phyloP scores from a whole-genome alignment of 345 rosid genomes.

The Microcos paniculata region DNA sequence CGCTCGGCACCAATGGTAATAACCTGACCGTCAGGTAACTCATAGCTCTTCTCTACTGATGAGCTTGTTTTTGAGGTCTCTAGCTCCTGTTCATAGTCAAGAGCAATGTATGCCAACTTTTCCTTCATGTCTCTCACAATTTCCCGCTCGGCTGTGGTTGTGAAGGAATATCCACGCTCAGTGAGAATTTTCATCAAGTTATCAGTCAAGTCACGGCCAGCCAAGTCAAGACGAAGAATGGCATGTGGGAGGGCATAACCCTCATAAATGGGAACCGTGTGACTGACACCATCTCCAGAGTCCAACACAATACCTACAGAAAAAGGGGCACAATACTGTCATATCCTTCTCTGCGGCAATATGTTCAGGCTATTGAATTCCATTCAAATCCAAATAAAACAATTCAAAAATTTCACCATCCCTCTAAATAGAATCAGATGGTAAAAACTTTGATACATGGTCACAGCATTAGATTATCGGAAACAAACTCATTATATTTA shows the following conservation, averaged over 20 bases:
- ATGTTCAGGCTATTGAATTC: not conserved
- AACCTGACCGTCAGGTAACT: constrained; percentile 84
- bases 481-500: not conserved
- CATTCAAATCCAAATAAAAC: not conserved
- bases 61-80: constrained; percentile 88
- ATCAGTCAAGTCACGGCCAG: constrained; percentile 94
- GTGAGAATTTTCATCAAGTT: constrained; percentile 83
- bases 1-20: constrained; percentile 93
- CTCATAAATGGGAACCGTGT: constrained; percentile 88
- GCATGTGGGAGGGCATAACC: constrained; percentile 91
- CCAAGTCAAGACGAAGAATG: constrained; percentile 88
- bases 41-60: constrained; percentile 83
- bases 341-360: not conserved
- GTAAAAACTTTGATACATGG: not conserved
- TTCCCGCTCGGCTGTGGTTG: constrained; percentile 96
- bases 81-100: constrained; percentile 91
- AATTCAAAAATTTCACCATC: not conserved
- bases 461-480: not conserved
- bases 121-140: constrained; percentile 97
- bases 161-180: constrained; percentile 94
- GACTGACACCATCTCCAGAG: constrained; percentile 94
- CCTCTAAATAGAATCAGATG: not conserved
- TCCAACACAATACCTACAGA: constrained; percentile 84
- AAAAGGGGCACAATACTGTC: not conserved
- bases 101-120: constrained; percentile 85